phyloP scores from a whole-genome alignment of 78 protist species.

The Ministeria vibrans region DNA sequence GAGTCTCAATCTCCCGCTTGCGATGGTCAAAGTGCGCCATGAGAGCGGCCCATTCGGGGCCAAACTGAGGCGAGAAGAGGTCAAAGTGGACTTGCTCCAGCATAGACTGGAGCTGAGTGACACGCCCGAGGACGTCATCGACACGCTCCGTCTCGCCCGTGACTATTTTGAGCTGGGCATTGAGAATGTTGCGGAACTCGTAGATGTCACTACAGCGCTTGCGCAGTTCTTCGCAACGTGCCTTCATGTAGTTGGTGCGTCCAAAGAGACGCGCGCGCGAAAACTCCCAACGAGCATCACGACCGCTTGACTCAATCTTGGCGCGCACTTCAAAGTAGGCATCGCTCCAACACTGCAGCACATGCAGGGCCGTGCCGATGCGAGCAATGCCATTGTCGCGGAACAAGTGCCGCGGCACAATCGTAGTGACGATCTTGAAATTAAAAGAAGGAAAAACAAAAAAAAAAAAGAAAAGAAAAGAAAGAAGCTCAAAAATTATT shows the following conservation, averaged over 20 bases:
- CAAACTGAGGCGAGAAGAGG: conserved; percentile 32
- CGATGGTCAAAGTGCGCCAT: conserved; percentile 36
- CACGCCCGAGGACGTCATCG: conserved; percentile 40
- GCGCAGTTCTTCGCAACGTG: conserved; percentile 45
- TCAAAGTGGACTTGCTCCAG: conserved; percentile 54
- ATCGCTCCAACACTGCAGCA: conserved; percentile 31
- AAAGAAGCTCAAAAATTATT: too few species aligned
- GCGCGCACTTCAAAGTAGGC: conserved; percentile 39
- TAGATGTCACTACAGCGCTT: conserved; percentile 31
- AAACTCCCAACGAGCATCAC: conserved; percentile 80
- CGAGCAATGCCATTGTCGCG: conserved; percentile 13
- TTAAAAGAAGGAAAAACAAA: background rate
- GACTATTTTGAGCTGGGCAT: conserved; percentile 65
- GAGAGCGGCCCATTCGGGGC: conserved; percentile 33
- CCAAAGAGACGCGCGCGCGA: conserved; percentile 60
- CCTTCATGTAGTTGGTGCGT: conserved; percentile 52
- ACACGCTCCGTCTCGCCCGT: conserved; percentile 62
- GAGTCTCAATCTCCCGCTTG: conserved; percentile 24
- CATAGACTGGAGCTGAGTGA: conserved; percentile 35
- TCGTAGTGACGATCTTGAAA: too few species aligned
- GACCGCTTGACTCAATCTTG: conserved; percentile 59
- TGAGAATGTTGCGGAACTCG: conserved; percentile 43
- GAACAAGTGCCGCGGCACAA: background rate
- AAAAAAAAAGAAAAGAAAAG: background rate
- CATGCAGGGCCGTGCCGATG: conserved; percentile 7